Conservation (phyloP, 2,329 filamentous ascomycete species). For the Exophiala bonariae region DNA sequence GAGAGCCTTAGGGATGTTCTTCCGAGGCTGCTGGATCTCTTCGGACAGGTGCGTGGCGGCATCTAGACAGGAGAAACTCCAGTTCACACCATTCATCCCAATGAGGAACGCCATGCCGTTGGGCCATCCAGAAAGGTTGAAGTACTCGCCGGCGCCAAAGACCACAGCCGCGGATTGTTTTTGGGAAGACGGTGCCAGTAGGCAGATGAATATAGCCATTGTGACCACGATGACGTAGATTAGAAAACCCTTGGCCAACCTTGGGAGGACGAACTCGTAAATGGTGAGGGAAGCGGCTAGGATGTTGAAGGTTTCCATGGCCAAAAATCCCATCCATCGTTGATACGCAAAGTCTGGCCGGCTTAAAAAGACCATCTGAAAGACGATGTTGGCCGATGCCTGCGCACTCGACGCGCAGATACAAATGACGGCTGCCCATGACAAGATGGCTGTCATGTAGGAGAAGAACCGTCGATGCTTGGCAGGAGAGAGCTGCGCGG, state of each 20-base stretch:
- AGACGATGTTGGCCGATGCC: constrained; percentile 12
- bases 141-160: constrained; percentile 14
- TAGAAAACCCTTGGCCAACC: constrained; percentile 14
- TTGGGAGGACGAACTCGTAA: constrained; percentile 12
- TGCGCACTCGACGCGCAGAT: constrained; percentile 41
- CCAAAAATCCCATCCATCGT: constrained; percentile 27
- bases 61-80: constrained; percentile 17
- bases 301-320: constrained; percentile 19
- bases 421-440: constrained; percentile 56
- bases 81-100: constrained; percentile 9
- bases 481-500: no score
- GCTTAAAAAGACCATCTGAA: constrained; percentile 16
- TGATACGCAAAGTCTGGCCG: constrained; percentile 13
- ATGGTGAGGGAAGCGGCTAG: constrained; percentile 10
- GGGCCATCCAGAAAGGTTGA: constrained; percentile 30
- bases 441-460: constrained; percentile 1
- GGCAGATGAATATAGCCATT: constrained; percentile 29
- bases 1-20: constrained; percentile 17
- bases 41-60: constrained; percentile 20
- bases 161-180: constrained; percentile 21
- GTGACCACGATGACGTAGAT: constrained; percentile 21
- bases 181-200: constrained; percentile 25
- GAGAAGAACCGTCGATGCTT: not conserved
- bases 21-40: constrained; percentile 16
- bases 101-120: constrained; percentile 24